These are phyloP conservation scores for Stemphylium vesicarium DNA, from an alignment of 2,329 filamentous ascomycete genomes.

Conservation along the genomic window DNA sequence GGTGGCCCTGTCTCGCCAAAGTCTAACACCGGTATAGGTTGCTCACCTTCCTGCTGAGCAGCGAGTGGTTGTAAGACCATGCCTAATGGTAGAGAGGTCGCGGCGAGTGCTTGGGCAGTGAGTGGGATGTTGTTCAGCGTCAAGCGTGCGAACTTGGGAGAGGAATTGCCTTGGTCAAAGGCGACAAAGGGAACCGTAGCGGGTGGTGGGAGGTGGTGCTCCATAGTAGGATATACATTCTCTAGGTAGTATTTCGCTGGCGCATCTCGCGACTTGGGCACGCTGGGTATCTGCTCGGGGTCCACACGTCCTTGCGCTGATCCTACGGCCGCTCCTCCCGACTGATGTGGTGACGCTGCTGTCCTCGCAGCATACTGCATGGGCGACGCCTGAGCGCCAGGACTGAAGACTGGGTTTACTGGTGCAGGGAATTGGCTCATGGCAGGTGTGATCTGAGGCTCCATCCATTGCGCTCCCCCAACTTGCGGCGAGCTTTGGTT, in stretches of 20 bases:
- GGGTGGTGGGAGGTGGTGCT: slow-evolving; percentile 89
- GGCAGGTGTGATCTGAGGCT: slow-evolving; percentile 52
- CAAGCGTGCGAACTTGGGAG: slow-evolving; percentile 89
- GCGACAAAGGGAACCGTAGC: slow-evolving; percentile 88
- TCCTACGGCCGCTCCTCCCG: slow-evolving; percentile 53
- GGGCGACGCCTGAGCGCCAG: slow-evolving; percentile 42
- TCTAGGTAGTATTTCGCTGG: slow-evolving; percentile 83
- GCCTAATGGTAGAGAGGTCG: slow-evolving; percentile 84
- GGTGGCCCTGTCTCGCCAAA: slow-evolving; percentile 92
- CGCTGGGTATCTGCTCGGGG: slow-evolving; percentile 89
- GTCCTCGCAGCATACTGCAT: slow-evolving; percentile 47
- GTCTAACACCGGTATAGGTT: slow-evolving; percentile 87
- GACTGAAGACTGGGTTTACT: slow-evolving; percentile 61
- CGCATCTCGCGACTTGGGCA: slow-evolving; percentile 82
- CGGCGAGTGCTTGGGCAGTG: slow-evolving; percentile 76
- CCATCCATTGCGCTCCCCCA: slow-evolving; percentile 49
- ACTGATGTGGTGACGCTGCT: slow-evolving; percentile 31
- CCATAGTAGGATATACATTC: slow-evolving; percentile 93
- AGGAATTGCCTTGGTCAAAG: slow-evolving; percentile 95
- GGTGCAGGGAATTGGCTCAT: slow-evolving; percentile 67
- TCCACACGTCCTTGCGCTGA: slow-evolving; percentile 79
- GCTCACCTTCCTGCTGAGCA: slow-evolving; percentile 80
- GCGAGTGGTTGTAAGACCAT: slow-evolving; percentile 89
- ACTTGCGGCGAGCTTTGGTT: slow-evolving; percentile 52
- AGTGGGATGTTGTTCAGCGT: slow-evolving; percentile 93